Percentiles rank a stretch among this genome's conserved stretches.
phyloP scores from a whole-genome alignment of 345 rosid genomes.

The Kandelia obovata region DNA sequence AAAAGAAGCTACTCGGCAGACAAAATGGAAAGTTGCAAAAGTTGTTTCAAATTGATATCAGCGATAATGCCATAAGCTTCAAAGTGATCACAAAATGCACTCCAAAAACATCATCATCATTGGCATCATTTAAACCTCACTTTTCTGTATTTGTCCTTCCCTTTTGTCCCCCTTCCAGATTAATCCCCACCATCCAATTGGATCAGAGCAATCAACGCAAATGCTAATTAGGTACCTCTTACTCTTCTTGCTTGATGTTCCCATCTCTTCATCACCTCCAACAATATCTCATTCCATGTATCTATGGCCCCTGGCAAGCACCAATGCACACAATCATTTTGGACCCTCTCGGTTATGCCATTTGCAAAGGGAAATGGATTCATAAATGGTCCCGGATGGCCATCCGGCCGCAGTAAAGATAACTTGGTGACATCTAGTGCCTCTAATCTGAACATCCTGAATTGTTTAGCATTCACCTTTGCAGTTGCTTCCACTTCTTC shows the following conservation, averaged over 20 bases:
- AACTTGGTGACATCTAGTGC: slow-evolving; percentile 68
- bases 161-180: slow-evolving; percentile 7
- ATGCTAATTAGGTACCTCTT: not conserved
- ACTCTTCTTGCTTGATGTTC: slow-evolving; percentile 14
- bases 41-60: not conserved
- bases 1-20: not conserved
- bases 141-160: slow-evolving; percentile 2
- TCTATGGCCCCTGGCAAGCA: slow-evolving; percentile 94
- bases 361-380: slow-evolving; percentile 67
- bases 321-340: slow-evolving; percentile 96
- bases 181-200: slow-evolving; percentile 4
- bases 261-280: slow-evolving; percentile 64
- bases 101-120: slow-evolving; percentile 11
- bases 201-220: not conserved
- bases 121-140: slow-evolving; percentile 3
- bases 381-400: slow-evolving; percentile 95
- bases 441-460: slow-evolving; percentile 44
- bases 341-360: slow-evolving; percentile 68
- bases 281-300: slow-evolving; percentile 83
- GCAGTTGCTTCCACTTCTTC: slow-evolving; percentile 54
- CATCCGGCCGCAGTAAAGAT: slow-evolving; percentile 72
- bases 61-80: too few species aligned
- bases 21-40: not conserved
- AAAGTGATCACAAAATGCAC: not conserved
- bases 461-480: slow-evolving; percentile 26